These are phyloP conservation scores for Microsporum audouinii DNA, from an alignment of 2,329 filamentous ascomycete species.

Conservation along the genomic window DNA sequence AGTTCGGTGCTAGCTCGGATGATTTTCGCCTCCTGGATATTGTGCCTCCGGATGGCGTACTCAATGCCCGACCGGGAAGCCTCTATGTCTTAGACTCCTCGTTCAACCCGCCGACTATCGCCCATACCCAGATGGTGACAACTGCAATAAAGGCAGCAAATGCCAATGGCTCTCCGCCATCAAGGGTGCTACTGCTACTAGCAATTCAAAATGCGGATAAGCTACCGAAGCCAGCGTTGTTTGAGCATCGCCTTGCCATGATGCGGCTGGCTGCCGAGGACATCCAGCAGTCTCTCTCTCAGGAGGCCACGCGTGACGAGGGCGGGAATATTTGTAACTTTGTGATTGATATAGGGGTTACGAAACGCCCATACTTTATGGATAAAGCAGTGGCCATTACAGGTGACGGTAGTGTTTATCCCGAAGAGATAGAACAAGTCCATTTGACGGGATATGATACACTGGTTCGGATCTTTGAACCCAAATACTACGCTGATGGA, in stretches of 20 bases:
- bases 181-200: constrained; percentile 46
- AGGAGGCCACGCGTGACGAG: not conserved
- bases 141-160: constrained; percentile 37
- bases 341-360: constrained; percentile 38
- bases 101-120: constrained; percentile 54
- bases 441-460: constrained; percentile 42
- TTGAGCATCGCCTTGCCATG: constrained; percentile 40
- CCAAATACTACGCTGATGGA: constrained; percentile 39
- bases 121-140: constrained; percentile 46
- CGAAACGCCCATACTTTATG: constrained; percentile 38
- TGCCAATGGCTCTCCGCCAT: constrained; percentile 19
- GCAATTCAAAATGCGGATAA: constrained; percentile 57
- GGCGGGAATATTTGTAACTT: not conserved
- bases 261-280: constrained; percentile 39
- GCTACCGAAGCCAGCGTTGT: constrained; percentile 38
- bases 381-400: constrained; percentile 37
- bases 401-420: constrained; percentile 24
- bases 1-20: constrained; percentile 32
- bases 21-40: constrained; percentile 26
- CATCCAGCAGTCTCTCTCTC: constrained; percentile 17
- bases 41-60: constrained; percentile 13
- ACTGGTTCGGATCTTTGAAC: constrained; percentile 37
- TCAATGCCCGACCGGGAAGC: constrained; percentile 10
- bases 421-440: constrained; percentile 31
- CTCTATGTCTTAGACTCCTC: constrained; percentile 56